These are phyloP conservation scores for Kwoniella sp. DNA, from an alignment of 768 basidiomycete genomes.

Conservation along the genomic window DNA sequence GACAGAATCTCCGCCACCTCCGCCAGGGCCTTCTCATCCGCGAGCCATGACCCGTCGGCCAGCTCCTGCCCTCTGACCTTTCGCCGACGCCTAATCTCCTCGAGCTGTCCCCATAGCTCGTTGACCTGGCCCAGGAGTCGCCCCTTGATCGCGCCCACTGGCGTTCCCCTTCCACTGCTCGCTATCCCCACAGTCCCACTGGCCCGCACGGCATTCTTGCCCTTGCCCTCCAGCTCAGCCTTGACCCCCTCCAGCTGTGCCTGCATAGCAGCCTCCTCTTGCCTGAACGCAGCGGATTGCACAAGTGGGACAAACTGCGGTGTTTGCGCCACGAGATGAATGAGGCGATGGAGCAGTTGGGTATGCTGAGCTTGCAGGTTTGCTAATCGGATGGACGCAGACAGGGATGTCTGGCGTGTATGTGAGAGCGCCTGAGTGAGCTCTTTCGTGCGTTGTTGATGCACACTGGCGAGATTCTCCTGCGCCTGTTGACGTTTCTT, in stretches of 20 bases:
- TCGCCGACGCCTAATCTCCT: constrained; percentile 37
- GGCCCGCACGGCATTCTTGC: constrained; percentile 1
- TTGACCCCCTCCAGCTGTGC: constrained; percentile 32
- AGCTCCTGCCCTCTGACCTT: constrained; percentile 5
- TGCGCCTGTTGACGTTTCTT: constrained; percentile 46
- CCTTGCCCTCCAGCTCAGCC: constrained; percentile 41
- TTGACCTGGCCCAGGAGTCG: constrained; percentile 45
- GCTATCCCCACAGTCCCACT: neutral
- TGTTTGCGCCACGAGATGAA: constrained; percentile 38
- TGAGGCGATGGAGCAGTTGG: constrained; percentile 38
- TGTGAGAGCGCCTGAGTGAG: constrained; percentile 18
- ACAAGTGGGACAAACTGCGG: constrained; percentile 42
- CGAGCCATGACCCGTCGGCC: neutral
- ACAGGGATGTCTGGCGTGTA: constrained; percentile 33
- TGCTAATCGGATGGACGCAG: constrained; percentile 32
- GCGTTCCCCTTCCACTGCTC: constrained; percentile 12
- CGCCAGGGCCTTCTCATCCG: constrained; percentile 9
- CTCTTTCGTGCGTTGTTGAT: constrained; percentile 43
- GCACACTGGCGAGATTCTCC: constrained; percentile 41
- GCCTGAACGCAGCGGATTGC: constrained; percentile 36
- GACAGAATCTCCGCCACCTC: constrained; percentile 28
- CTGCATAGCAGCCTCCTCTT: constrained; percentile 37
- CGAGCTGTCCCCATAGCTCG: constrained; percentile 47
- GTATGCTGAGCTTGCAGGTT: constrained; percentile 40
- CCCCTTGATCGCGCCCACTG: constrained; percentile 21